Conservation (phyloP, 257 asterid genomes). For the Schizonepeta tenuifolia region DNA sequence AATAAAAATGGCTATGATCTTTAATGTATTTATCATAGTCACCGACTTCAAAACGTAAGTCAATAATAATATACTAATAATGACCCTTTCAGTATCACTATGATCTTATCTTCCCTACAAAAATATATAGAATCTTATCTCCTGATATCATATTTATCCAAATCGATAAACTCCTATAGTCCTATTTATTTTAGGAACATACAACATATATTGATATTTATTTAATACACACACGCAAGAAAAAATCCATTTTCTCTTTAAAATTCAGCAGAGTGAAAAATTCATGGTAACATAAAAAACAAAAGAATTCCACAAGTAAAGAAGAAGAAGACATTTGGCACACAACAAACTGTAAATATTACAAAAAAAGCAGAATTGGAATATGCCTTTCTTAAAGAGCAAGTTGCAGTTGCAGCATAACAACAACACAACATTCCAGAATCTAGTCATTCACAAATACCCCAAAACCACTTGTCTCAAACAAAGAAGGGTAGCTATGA, state of each 20-base stretch:
- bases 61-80: not conserved
- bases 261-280: too few relatives aligned
- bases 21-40: too few relatives aligned
- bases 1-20: too few relatives aligned
- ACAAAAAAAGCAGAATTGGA: not conserved
- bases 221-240: too few relatives aligned
- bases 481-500: not conserved
- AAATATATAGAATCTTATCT: too few relatives aligned
- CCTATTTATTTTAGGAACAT: not conserved
- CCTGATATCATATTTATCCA: not conserved
- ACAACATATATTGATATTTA: not conserved
- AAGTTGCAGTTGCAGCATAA: not conserved
- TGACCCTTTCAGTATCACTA: not conserved
- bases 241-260: not conserved
- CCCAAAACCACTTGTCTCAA: not conserved
- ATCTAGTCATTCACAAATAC: not conserved
- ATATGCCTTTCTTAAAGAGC: constrained; percentile 32
- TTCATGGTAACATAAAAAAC: too few relatives aligned
- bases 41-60: too few relatives aligned
- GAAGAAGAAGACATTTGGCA: not conserved
- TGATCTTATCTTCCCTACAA: not conserved
- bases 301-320: not conserved
- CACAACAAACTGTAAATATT: not conserved
- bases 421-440: not conserved
- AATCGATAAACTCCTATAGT: not conserved